Base-by-base conservation (phyloP, 345 rosid genomes). In the Syzygium grande region DNA sequence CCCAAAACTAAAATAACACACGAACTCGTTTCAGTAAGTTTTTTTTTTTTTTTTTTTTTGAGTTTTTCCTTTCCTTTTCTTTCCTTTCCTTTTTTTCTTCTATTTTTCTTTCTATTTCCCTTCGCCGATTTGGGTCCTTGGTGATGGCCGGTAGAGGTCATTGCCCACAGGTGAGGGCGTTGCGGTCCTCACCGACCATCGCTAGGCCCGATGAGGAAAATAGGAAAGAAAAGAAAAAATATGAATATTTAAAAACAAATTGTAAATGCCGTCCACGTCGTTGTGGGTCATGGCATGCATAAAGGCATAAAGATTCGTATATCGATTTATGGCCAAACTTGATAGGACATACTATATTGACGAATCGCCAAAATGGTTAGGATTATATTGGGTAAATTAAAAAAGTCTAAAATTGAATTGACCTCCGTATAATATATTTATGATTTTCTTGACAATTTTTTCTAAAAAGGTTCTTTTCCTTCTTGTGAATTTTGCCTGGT, bases 71-170 rank as follows among this genome's bases (percentile, higher is more conserved):
- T 8, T 54, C 7, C 1, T 0, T 0, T 54, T 54, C 21, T 54
- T 19, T 23, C 29, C 5, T 52, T 52, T 12, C 6, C 14, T 52
- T 12, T 4, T 14, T 13, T 52, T 52, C n/a, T n/a, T n/a, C n/a
- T n/a, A n/a, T n/a, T 5, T 27, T n/a, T 13, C 0, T 61, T 61
- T 12, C 16, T 11, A 12, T 61, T 61, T 61, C 9, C 5, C 34
- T n/a, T 0, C 14, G 0, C 4, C 16, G 0, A 61, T 61, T 34
- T 14, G n/a, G 9, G 14, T 30, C 34, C 73, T 27, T n/a, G 17
- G 17, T 61, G 68, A 61, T n/a, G 34, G 34, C 34, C 2, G n/a
- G 14, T 0, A 13, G 17, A 61, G 1, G 17, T 27, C 14, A 7
- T 6, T 1, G 0, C 8, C 34, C 68, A 61, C 1, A 5, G 1